Evolutionary conservation across 768 basidiomycete species (phyloP).

Genomic region (Sistotremastrum niveocremeum): DNA sequence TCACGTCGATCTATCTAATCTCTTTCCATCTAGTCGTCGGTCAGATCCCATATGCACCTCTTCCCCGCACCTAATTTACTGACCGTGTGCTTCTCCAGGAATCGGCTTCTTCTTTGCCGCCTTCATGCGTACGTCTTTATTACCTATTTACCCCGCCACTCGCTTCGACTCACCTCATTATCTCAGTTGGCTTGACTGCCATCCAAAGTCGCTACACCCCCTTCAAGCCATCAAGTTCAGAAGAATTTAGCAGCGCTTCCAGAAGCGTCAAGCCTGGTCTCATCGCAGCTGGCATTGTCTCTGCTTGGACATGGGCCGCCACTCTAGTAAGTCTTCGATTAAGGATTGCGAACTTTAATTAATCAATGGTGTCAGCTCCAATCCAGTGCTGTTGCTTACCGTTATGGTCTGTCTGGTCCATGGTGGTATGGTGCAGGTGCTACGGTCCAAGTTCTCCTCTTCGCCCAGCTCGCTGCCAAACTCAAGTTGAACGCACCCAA

Average conservation of each 20-base stretch:
- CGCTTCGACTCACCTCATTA: too few relatives aligned
- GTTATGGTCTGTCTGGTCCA: slow-evolving; percentile 73
- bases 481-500: slow-evolving; percentile 85
- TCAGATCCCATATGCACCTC: slow-evolving; percentile 12
- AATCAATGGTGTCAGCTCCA: slow-evolving; percentile 35
- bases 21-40: slow-evolving; percentile 31
- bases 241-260: slow-evolving; percentile 75
- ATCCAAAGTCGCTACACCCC: slow-evolving; percentile 76
- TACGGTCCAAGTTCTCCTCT: slow-evolving; percentile 79
- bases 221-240: slow-evolving; percentile 64
- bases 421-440: slow-evolving; percentile 94
- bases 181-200: slow-evolving; percentile 44
- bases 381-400: slow-evolving; percentile 75
- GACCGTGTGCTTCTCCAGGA: slow-evolving; percentile 25
- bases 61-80: not conserved
- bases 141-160: too few relatives aligned
- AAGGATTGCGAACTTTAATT: slow-evolving; percentile 7
- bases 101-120: slow-evolving; percentile 82
- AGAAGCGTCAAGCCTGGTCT: slow-evolving; percentile 81
- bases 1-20: not conserved
- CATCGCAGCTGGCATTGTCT: slow-evolving; percentile 86
- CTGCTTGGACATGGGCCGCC: slow-evolving; percentile 87
- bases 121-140: slow-evolving; percentile 36
- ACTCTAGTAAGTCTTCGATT: slow-evolving; percentile 35
- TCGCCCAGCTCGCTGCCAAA: slow-evolving; percentile 82